Conservation (phyloP, 192 early-diverging fungal genomes). For the Coemansia sp. region DNA sequence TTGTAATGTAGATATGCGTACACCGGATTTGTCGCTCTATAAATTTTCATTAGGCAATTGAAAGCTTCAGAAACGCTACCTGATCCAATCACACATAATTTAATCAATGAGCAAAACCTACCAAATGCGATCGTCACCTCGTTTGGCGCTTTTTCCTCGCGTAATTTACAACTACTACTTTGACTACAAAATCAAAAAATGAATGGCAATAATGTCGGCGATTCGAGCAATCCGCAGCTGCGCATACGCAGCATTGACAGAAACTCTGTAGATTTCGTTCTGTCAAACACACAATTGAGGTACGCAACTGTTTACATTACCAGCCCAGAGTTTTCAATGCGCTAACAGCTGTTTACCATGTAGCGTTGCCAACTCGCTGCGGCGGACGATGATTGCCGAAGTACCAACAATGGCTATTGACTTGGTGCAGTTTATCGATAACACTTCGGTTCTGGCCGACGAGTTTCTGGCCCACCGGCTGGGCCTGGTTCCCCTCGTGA, state of each 20-base stretch:
- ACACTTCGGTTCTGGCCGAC: conserved; percentile 91
- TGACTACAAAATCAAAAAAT: not conserved
- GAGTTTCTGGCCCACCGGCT: conserved; percentile 95
- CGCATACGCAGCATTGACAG: conserved; percentile 47
- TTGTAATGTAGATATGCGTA: no score
- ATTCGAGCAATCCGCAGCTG: conserved; percentile 37
- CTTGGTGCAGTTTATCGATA: conserved; percentile 90
- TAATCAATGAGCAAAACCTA: no score
- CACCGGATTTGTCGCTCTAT: no score
- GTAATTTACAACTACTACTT: no score
- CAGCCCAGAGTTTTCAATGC: not conserved
- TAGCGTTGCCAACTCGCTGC: conserved; percentile 83
- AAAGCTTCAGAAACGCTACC: no score
- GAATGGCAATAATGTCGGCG: conserved; percentile 23
- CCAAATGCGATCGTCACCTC: no score
- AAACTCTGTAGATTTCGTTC: conserved; percentile 67
- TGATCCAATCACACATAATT: no score
- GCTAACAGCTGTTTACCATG: not conserved
- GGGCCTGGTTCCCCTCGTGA: conserved; percentile 89
- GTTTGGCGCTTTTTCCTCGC: no score
- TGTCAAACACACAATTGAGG: conserved; percentile 76
- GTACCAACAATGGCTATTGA: conserved; percentile 99
- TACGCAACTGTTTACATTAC: not conserved
- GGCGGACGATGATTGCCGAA: conserved; percentile 96
- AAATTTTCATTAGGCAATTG: no score